phyloP scores from a whole-genome alignment of 345 rosid species.

The Mallotus nudiflorus region DNA sequence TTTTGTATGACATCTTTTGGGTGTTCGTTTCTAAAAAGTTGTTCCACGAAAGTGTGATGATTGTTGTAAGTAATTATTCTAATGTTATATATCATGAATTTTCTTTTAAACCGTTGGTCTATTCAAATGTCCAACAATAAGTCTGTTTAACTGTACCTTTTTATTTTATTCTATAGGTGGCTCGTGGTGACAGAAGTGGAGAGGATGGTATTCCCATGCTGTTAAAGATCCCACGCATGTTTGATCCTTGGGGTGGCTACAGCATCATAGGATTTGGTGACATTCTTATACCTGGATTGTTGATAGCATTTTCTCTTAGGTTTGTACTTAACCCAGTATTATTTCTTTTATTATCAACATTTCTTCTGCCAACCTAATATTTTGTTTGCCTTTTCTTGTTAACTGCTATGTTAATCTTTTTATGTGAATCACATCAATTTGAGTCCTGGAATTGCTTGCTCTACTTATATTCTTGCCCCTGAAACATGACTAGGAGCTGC shows the following conservation, averaged over 20 bases:
- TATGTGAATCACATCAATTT: background rate
- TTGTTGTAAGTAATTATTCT: conserved; percentile 66
- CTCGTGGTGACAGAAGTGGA: conserved; percentile 93
- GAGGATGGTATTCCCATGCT: conserved; percentile 99
- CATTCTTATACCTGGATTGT: conserved; percentile 92
- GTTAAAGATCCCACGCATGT: conserved; percentile 91
- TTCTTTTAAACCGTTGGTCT: conserved; percentile 2
- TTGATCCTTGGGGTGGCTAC: conserved; percentile 99
- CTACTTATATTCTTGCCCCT: background rate
- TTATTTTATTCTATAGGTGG: conserved; percentile 63
- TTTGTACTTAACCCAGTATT: conserved; percentile 20
- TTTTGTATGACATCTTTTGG: conserved; percentile 98
- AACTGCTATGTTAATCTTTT: background rate
- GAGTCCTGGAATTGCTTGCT: background rate
- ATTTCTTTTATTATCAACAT: background rate
- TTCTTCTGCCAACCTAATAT: background rate
- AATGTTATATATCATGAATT: background rate
- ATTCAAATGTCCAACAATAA: conserved; percentile 10
- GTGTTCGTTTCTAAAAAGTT: conserved; percentile 91
- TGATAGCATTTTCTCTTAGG: conserved; percentile 94
- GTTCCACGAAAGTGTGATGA: conserved; percentile 98
- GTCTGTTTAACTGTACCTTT: conserved; percentile 14
- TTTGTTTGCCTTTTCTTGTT: background rate
- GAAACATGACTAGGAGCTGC: background rate
- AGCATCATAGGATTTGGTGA: conserved; percentile 98